Evolutionary conservation across 805 yeast species (phyloP).

Genomic region (Candida krabiensis): DNA sequence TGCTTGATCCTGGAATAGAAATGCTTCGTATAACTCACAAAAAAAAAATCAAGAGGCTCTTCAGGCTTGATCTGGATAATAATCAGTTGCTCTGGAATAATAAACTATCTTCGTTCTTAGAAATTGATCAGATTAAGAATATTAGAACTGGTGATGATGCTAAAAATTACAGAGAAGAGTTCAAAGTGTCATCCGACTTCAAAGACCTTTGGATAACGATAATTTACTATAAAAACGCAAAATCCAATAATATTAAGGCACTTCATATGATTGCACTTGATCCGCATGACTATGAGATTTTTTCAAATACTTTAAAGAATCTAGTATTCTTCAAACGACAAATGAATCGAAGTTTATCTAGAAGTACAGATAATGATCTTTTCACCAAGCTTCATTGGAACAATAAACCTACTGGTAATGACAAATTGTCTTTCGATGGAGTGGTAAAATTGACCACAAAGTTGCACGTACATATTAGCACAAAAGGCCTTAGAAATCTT

Average conservation of each 20-base stretch:
- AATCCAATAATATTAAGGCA: conserved; percentile 66
- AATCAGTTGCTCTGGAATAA: conserved; percentile 61
- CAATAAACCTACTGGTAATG: conserved; percentile 35
- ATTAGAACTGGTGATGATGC: conserved; percentile 71
- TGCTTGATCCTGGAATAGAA: conserved; percentile 58
- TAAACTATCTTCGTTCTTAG: conserved; percentile 43
- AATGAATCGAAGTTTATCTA: conserved; percentile 60
- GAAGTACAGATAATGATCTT: conserved; percentile 38
- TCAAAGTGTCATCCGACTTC: conserved; percentile 66
- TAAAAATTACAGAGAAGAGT: conserved; percentile 80
- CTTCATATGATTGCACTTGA: conserved; percentile 72
- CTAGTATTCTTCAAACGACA: conserved; percentile 59
- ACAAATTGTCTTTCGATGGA: conserved; percentile 59
- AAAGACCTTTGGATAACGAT: conserved; percentile 78
- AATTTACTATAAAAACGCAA: conserved; percentile 60
- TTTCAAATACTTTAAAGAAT: conserved; percentile 54
- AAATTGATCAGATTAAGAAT: conserved; percentile 63
- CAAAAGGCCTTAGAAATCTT: conserved; percentile 44
- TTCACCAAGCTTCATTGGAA: conserved; percentile 64
- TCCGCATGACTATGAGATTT: conserved; percentile 49
- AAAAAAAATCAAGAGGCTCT: conserved; percentile 58
- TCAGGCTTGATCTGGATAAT: conserved; percentile 54
- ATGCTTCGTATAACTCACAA: conserved; percentile 69
- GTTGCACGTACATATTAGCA: conserved; percentile 71
- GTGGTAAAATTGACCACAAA: conserved; percentile 63